Evolutionary conservation across 805 yeast genomes (phyloP).

Genomic region (Kuraishia capsulata): DNA sequence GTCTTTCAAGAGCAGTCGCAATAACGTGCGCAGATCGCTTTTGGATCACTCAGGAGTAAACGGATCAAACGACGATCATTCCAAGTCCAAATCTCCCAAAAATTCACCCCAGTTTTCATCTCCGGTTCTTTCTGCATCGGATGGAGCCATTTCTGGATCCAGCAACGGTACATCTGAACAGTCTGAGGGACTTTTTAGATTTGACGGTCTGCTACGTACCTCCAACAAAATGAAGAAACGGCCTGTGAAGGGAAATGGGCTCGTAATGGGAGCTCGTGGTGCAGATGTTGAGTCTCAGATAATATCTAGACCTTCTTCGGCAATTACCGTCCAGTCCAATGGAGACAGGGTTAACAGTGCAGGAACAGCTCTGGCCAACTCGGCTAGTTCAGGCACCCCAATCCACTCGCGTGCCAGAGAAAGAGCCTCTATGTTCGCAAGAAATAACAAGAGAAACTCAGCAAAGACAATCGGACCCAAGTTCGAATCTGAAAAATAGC

Average conservation of each 20-base stretch:
- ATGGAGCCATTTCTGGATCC: neutral
- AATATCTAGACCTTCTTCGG: neutral
- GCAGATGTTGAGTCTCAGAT: neutral
- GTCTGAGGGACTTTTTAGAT: constrained; percentile 33
- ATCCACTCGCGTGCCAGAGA: constrained; percentile 8
- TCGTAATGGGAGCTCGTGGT: neutral
- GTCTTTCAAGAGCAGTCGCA: constrained; percentile 13
- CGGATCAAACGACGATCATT: neutral
- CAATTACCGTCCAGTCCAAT: constrained; percentile 11
- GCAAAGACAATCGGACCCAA: no score
- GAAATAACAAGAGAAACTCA: constrained; percentile 6
- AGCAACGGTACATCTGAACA: constrained; percentile 13
- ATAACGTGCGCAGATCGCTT: constrained; percentile 3
- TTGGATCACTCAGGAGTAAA: constrained; percentile 1
- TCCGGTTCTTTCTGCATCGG: constrained; percentile 3
- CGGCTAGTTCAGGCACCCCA: constrained; percentile 1
- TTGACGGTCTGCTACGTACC: constrained; percentile 30
- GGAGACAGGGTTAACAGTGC: constrained; percentile 2
- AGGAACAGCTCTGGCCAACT: constrained; percentile 9
- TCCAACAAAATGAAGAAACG: constrained; percentile 25
- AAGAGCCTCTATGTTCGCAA: constrained; percentile 14
- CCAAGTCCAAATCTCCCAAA: constrained; percentile 4
- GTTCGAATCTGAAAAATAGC: no score
- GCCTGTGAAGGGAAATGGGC: constrained; percentile 14
- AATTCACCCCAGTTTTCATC: neutral